Evolutionary conservation across 805 yeast species (phyloP), one percentile per base, ranked within the genome.

Genomic region (Teunomyces pallodes): DNA sequence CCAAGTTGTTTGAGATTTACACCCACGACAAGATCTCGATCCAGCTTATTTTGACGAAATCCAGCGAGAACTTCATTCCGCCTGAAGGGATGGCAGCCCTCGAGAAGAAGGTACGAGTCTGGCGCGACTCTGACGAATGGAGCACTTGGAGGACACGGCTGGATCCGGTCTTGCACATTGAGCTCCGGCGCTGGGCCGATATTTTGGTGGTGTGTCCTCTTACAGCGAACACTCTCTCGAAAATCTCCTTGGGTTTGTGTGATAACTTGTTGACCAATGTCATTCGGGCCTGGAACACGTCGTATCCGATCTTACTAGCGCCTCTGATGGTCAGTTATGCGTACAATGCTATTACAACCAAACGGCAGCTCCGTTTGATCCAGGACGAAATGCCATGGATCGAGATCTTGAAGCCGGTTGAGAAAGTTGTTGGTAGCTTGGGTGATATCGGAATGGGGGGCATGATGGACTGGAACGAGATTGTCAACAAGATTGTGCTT

Each of bases 381-480:
- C 79, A 81, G 42, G 96, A 90, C 54, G 96, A 90, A 54, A 91
- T 94, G 94, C 89, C 92, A 31, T 92, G 95, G 92, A 85, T 92
- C 53, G 96, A 90, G 55, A 82, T 92, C n/a, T 76, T 94, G 61
- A 86, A 85, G 64, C 99, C 99, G 0, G 90, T 90, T 20, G 99
- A 92, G 66, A 92, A 92, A 66, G 96, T 92, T 5, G 83, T 87
- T 61, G 90, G 96, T 48, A 80, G 89, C 36, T 90, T 91, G 70
- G 98, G 99, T 52, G 98, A 92, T 58, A 90, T 94, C 48, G 98
- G 98, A n/a, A 87, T 94, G 90, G 98, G 99, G 43, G 98, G 99
- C 46, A 94, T 94, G 98, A 86, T 91, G 85, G 98, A 94, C 58
- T 90, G 95, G 82, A 87, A 89, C 64, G 97, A 91, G 64, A 86